Conservation (phyloP, 768 basidiomycete species). For the Cystoderma amianthinum region DNA sequence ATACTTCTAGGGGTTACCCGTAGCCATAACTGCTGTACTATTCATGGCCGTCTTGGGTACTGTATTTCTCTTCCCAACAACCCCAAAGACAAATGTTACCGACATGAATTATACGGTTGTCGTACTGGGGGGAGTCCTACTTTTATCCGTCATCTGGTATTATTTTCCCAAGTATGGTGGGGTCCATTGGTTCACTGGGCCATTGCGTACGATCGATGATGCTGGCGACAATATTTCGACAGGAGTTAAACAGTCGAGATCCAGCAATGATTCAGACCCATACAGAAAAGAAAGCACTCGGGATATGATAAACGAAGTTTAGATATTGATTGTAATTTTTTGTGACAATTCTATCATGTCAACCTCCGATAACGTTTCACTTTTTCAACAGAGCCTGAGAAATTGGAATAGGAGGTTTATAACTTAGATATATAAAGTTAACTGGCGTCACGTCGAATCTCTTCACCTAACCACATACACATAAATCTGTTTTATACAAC, state of each 20-base stretch:
- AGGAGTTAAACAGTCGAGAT: too few relatives aligned
- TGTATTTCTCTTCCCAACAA: constrained; percentile 61
- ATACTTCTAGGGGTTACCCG: constrained; percentile 43
- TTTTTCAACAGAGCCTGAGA: background rate
- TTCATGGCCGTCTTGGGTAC: constrained; percentile 65
- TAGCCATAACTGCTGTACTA: constrained; percentile 47
- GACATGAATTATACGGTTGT: constrained; percentile 74
- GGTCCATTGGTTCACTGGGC: constrained; percentile 68
- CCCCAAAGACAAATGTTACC: constrained; percentile 32
- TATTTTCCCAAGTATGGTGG: constrained; percentile 72
- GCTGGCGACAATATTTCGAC: background rate
- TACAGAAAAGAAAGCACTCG: background rate
- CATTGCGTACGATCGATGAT: constrained; percentile 33
- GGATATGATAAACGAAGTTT: background rate
- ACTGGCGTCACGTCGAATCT: background rate
- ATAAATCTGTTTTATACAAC: background rate
- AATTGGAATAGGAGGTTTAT: background rate
- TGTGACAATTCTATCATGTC: background rate
- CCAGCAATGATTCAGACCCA: background rate
- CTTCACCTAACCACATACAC: background rate
- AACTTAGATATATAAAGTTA: background rate
- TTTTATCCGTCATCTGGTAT: constrained; percentile 58
- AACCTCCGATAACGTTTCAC: too few relatives aligned
- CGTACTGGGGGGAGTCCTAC: constrained; percentile 56
- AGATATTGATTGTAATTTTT: background rate